These are phyloP conservation scores for Aspergillus tamarii DNA, from an alignment of 2,329 filamentous ascomycete genomes.

Conservation along the genomic window DNA sequence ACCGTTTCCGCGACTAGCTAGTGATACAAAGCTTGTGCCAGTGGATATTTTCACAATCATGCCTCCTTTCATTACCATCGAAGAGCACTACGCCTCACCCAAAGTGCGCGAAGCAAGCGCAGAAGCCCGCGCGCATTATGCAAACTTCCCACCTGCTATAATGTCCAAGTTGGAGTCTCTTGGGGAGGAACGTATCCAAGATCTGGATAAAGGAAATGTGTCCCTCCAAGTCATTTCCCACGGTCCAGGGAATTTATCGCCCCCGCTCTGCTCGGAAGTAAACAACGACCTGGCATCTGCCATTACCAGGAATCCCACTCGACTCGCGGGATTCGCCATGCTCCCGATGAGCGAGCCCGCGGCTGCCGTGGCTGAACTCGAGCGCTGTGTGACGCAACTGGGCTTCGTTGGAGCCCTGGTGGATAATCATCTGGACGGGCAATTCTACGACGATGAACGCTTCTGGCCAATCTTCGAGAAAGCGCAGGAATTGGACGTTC, in stretches of 20 bases:
- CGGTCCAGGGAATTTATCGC: constrained; percentile 17
- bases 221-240: constrained; percentile 19
- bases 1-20: neutral
- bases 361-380: constrained; percentile 40
- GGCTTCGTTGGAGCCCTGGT: constrained; percentile 55
- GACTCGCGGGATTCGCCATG: constrained; percentile 49
- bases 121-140: constrained; percentile 15
- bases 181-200: constrained; percentile 11
- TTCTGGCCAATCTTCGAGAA: constrained; percentile 50
- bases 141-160: constrained; percentile 18
- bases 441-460: constrained; percentile 48
- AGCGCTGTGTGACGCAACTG: constrained; percentile 46
- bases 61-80: constrained; percentile 24
- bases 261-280: constrained; percentile 17
- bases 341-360: constrained; percentile 45
- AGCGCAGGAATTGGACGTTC: constrained; percentile 52
- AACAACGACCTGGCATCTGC: constrained; percentile 40
- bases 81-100: constrained; percentile 23
- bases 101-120: constrained; percentile 14
- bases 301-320: constrained; percentile 36
- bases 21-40: neutral
- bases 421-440: constrained; percentile 44
- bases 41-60: constrained; percentile 4
- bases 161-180: constrained; percentile 17
- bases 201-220: constrained; percentile 12